Conservation (phyloP, 2,329 filamentous ascomycete genomes). For the Chaetoscypha palmicola region DNA sequence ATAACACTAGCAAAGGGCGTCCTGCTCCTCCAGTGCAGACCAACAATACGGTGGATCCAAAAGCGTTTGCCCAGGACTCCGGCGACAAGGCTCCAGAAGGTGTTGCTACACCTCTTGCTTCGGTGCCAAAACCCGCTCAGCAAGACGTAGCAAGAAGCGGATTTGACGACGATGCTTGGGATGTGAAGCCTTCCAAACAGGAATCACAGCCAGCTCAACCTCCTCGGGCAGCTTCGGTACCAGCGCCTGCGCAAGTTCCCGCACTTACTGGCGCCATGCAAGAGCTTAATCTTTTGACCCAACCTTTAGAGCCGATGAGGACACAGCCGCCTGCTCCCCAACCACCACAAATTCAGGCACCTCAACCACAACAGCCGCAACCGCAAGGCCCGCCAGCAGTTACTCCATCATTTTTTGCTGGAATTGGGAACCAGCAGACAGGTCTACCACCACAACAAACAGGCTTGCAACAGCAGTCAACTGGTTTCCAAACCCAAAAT, state of each 20-base stretch:
- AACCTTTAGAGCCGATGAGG: conserved; percentile 49
- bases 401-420: conserved; percentile 51
- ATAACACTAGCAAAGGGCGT: conserved; percentile 89
- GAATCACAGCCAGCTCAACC: conserved; percentile 32
- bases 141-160: conserved; percentile 49
- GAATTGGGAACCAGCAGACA: conserved; percentile 41
- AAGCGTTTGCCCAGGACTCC: conserved; percentile 64
- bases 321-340: conserved; percentile 29
- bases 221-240: conserved; percentile 35
- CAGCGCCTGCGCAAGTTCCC: conserved; percentile 35
- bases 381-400: conserved; percentile 40
- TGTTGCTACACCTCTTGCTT: conserved; percentile 40
- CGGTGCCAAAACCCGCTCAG: conserved; percentile 35
- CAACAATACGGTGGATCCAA: conserved; percentile 79
- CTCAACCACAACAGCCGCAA: conserved; percentile 29
- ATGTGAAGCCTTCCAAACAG: conserved; percentile 75
- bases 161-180: conserved; percentile 97
- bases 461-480: conserved; percentile 41
- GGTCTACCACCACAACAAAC: conserved; percentile 33
- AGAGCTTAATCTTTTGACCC: conserved; percentile 57
- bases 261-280: conserved; percentile 63
- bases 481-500: conserved; percentile 30
- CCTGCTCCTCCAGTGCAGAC: conserved; percentile 82
- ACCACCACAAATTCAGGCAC: conserved; percentile 23
- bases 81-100: conserved; percentile 36